These are phyloP conservation scores for Candida frijolesensis DNA, from an alignment of 1,139 yeast species.

Conservation along the genomic window DNA sequence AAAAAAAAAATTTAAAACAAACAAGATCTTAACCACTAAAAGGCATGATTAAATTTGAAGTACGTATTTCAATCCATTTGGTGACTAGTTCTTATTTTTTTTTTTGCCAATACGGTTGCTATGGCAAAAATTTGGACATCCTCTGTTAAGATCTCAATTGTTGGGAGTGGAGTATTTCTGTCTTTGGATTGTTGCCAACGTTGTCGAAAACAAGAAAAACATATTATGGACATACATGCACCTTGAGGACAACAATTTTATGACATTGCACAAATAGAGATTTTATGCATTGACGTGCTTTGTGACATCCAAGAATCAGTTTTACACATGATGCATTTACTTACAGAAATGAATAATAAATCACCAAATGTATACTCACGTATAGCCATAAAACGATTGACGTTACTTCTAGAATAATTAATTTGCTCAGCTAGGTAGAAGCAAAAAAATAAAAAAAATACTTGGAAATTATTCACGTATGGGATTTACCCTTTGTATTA, in stretches of 20 bases:
- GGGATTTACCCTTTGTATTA: not conserved
- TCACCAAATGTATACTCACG: not conserved
- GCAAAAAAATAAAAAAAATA: not conserved
- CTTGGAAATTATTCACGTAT: not conserved
- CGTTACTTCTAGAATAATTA: constrained; percentile 2
- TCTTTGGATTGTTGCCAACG: too few relatives aligned
- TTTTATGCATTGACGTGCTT: not conserved
- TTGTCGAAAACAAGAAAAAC: too few relatives aligned
- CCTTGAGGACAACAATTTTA: too few relatives aligned
- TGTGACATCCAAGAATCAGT: not conserved
- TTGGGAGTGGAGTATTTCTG: too few relatives aligned
- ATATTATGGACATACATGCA: too few relatives aligned
- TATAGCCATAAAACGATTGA: not conserved
- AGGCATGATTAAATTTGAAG: too few relatives aligned
- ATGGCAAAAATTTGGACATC: too few relatives aligned
- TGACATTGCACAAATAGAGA: not conserved
- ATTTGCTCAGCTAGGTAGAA: not conserved
- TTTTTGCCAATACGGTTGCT: too few relatives aligned
- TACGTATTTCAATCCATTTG: too few relatives aligned
- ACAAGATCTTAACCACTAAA: not conserved
- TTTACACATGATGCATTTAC: not conserved
- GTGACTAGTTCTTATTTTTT: too few relatives aligned
- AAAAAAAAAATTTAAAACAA: not conserved
- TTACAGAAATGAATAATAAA: not conserved
- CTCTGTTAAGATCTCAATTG: too few relatives aligned